These are phyloP conservation scores for Penicillium brevicompactum DNA, from an alignment of 2,329 filamentous ascomycete species.

Conservation along the genomic window DNA sequence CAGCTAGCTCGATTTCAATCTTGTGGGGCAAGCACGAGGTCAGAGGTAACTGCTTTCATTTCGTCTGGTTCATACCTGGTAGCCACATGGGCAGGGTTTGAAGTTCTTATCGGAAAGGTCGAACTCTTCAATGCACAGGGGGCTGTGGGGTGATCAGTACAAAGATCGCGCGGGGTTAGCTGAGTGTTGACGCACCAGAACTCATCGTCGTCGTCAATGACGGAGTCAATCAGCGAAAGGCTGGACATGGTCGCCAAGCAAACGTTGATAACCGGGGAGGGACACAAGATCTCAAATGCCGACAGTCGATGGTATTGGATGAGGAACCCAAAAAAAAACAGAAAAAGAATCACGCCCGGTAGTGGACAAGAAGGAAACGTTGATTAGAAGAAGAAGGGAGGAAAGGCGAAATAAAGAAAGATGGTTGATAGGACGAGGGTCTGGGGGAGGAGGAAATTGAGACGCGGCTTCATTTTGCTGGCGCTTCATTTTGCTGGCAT, in stretches of 20 bases:
- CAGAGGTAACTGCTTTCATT: not conserved
- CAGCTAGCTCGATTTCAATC: not conserved
- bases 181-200: conserved; percentile 41
- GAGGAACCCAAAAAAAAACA: conserved; percentile 14
- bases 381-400: conserved; percentile 13
- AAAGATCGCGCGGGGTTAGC: not conserved
- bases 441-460: conserved; percentile 29
- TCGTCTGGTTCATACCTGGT: conserved; percentile 69
- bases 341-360: conserved; percentile 19
- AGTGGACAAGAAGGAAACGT: conserved; percentile 27
- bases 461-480: conserved; percentile 33
- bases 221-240: conserved; percentile 49
- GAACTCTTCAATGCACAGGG: conserved; percentile 98
- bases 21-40: too few species aligned
- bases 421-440: conserved; percentile 26
- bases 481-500: conserved; percentile 28
- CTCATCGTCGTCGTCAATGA: conserved; percentile 54
- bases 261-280: conserved; percentile 25
- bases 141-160: conserved; percentile 58
- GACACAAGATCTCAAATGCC: conserved; percentile 28
- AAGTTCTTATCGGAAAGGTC: conserved; percentile 98
- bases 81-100: conserved; percentile 93
- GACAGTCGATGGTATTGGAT: conserved; percentile 18
- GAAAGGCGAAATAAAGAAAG: conserved; percentile 8
- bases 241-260: conserved; percentile 44